Conservation (phyloP, 2,329 filamentous ascomycete genomes). For the Apiospora malaysiana region DNA sequence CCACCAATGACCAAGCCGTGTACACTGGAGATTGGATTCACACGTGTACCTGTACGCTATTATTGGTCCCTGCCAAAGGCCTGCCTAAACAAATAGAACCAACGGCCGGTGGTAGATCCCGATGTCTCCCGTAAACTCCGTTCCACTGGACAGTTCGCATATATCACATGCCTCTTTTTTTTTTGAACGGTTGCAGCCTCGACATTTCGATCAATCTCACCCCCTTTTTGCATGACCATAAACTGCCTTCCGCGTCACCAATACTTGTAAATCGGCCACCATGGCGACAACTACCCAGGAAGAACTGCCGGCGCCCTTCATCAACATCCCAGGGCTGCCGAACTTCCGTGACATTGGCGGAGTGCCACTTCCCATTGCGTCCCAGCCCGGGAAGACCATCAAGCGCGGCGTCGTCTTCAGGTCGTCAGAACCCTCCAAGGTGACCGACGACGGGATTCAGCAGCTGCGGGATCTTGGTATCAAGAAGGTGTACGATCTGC, state of each 20-base stretch:
- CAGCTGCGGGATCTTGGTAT: conserved; percentile 64
- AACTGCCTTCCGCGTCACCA: not conserved
- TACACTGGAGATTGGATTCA: too few relatives aligned
- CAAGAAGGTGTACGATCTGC: conserved; percentile 47
- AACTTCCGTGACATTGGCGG: conserved; percentile 75
- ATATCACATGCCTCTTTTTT: too few relatives aligned
- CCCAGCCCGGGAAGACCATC: conserved; percentile 46
- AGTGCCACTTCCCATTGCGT: conserved; percentile 49
- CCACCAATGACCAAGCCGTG: too few relatives aligned
- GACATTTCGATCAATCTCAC: not conserved
- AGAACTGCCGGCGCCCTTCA: conserved; percentile 49
- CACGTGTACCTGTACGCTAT: not conserved
- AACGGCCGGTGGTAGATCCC: not conserved
- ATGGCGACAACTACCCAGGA: conserved; percentile 46
- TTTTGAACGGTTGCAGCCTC: not conserved
- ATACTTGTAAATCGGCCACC: not conserved
- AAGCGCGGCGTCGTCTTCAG: conserved; percentile 66
- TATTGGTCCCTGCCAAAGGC: not conserved
- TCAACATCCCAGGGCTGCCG: conserved; percentile 60
- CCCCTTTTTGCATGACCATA: not conserved
- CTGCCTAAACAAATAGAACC: not conserved
- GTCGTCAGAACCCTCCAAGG: conserved; percentile 67
- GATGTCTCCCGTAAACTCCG: not conserved
- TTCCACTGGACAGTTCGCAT: not conserved
- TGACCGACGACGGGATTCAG: conserved; percentile 59